phyloP scores from a whole-genome alignment of 345 rosid species.

The Jatropha curcas region DNA sequence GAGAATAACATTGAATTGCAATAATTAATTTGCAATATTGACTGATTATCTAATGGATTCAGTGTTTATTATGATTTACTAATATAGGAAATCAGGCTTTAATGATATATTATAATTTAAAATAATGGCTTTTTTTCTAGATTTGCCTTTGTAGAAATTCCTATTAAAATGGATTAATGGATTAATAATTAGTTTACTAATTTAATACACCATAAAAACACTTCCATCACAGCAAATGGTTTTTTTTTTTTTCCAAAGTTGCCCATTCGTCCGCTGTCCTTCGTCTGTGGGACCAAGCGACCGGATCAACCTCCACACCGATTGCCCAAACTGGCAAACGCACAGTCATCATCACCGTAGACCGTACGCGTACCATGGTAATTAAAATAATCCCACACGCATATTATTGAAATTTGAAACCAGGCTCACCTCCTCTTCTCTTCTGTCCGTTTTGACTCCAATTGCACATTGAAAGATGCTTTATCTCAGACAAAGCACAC shows the following conservation, averaged over 20 bases:
- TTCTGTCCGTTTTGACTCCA: background rate
- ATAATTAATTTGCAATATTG: too few relatives aligned
- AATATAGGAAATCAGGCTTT: too few relatives aligned
- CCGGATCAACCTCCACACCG: slow-evolving; percentile 1
- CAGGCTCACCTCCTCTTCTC: background rate
- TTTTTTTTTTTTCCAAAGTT: background rate
- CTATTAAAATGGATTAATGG: too few relatives aligned
- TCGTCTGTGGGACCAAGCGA: background rate
- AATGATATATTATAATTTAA: too few relatives aligned
- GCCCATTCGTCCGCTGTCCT: background rate
- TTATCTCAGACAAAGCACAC: slow-evolving; percentile 24
- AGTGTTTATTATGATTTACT: too few relatives aligned
- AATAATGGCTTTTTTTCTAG: too few relatives aligned
- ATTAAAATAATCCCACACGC: slow-evolving; percentile 12
- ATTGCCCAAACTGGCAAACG: background rate
- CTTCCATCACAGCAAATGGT: background rate
- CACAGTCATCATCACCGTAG: slow-evolving; percentile 20
- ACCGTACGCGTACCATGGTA: slow-evolving; percentile 31
- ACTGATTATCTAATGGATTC: too few relatives aligned
- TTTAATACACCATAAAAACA: too few relatives aligned
- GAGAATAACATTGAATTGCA: too few relatives aligned
- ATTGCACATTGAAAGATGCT: background rate
- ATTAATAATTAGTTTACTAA: too few relatives aligned
- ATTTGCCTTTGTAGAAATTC: too few relatives aligned
- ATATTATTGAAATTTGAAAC: slow-evolving; percentile 14